phyloP scores from a whole-genome alignment of 495 filamentous ascomycete genomes.

The Talaromyces ruber region DNA sequence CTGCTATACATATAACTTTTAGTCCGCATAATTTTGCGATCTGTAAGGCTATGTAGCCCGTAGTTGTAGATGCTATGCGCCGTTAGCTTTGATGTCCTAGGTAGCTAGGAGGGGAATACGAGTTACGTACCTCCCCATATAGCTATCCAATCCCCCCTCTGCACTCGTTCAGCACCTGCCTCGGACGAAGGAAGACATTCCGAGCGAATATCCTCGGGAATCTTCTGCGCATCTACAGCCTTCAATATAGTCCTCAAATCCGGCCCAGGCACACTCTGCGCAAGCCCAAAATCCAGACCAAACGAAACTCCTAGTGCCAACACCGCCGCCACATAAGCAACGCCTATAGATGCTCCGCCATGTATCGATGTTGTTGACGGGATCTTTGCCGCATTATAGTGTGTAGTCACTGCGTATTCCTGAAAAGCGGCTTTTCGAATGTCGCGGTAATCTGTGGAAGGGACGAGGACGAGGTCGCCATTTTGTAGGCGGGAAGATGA shows the following conservation, averaged over 20 bases:
- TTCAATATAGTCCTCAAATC: slow-evolving; percentile 39
- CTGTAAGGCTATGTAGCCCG: slow-evolving; percentile 50
- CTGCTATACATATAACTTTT: slow-evolving; percentile 48
- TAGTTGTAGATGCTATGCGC: slow-evolving; percentile 47
- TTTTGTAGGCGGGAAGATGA: slow-evolving; percentile 34
- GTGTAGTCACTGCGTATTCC: slow-evolving; percentile 54
- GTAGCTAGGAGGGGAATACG: not conserved
- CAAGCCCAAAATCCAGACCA: slow-evolving; percentile 46
- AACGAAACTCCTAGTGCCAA: slow-evolving; percentile 53
- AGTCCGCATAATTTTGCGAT: slow-evolving; percentile 52
- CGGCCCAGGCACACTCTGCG: slow-evolving; percentile 35
- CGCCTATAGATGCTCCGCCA: slow-evolving; percentile 50
- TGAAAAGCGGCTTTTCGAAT: slow-evolving; percentile 61
- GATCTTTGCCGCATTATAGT: slow-evolving; percentile 54
- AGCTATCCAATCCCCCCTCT: slow-evolving; percentile 53
- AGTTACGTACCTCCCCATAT: slow-evolving; percentile 53
- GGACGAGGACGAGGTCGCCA: slow-evolving; percentile 51
- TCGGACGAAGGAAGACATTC: slow-evolving; percentile 43
- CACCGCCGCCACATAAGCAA: slow-evolving; percentile 54
- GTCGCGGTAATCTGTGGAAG: slow-evolving; percentile 66
- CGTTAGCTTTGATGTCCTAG: not conserved
- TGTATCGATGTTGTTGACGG: slow-evolving; percentile 37
- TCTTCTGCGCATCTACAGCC: slow-evolving; percentile 19
- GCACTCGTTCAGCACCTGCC: slow-evolving; percentile 30
- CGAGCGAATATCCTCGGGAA: slow-evolving; percentile 43